A percentile compares a stretch with the other conserved stretches of the same genome.
phyloP scores from a whole-genome alignment of 768 basidiomycete genomes.

The Dioszegia hungarica region DNA sequence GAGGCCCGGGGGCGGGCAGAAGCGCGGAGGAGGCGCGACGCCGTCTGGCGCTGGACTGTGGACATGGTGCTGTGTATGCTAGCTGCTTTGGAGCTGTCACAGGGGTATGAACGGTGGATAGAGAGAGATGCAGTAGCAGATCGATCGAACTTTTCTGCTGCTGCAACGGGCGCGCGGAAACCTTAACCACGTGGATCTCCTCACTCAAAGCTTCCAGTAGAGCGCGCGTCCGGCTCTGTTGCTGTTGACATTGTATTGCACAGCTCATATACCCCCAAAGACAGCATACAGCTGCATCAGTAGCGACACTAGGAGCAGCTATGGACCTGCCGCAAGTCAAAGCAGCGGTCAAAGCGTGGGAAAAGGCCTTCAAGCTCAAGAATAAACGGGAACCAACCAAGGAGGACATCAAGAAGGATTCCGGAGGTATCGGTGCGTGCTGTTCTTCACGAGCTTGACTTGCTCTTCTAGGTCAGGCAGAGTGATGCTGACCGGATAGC shows the following conservation, averaged over 20 bases:
- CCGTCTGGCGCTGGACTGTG: background rate
- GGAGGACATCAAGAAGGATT: constrained; percentile 49
- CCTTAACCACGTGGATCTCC: no score
- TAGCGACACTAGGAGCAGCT: no score
- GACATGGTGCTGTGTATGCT: background rate
- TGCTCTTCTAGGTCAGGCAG: background rate
- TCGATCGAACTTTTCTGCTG: no score
- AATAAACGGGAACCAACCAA: constrained; percentile 46
- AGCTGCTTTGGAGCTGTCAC: no score
- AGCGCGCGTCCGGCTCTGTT: no score
- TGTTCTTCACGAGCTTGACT: background rate
- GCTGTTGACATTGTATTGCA: no score
- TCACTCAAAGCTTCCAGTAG: no score
- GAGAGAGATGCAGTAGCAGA: background rate
- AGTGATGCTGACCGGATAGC: constrained; percentile 8
- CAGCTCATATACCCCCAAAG: no score
- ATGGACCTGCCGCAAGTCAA: constrained; percentile 42
- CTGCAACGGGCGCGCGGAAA: no score
- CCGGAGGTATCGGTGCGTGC: constrained; percentile 46
- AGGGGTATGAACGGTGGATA: background rate
- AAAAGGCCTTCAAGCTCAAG: constrained; percentile 43
- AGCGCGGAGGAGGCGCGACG: background rate
- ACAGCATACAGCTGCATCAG: no score
- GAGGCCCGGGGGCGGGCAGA: background rate
- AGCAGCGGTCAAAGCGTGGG: constrained; percentile 50